Conservation (phyloP, 2,329 filamentous ascomycete species). For the Monosporascus cannonballus region DNA sequence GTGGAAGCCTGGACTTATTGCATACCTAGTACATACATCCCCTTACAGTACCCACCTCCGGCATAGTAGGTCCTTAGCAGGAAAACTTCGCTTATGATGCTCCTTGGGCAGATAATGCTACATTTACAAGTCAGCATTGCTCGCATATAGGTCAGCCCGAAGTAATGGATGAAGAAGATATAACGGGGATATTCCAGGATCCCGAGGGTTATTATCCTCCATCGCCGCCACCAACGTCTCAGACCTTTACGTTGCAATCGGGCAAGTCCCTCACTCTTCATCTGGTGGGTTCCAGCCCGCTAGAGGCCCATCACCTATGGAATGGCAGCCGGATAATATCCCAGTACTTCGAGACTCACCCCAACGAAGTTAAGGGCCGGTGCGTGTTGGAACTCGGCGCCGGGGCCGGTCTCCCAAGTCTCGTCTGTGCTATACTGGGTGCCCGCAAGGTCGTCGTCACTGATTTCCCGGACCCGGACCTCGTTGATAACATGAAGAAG, state of each 20-base stretch:
- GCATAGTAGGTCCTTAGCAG: background rate
- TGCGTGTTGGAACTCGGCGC: conserved; percentile 87
- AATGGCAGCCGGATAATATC: conserved; percentile 78
- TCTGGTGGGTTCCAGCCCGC: conserved; percentile 79
- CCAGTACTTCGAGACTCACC: conserved; percentile 67
- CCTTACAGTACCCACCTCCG: too few relatives aligned
- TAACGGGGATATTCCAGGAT: conserved; percentile 61
- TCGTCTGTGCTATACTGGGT: conserved; percentile 69
- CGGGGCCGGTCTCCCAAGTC: conserved; percentile 75
- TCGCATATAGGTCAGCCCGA: background rate
- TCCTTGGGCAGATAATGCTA: too few relatives aligned
- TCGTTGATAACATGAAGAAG: conserved; percentile 72
- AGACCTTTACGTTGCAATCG: conserved; percentile 62
- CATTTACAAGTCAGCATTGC: background rate
- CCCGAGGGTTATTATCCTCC: conserved; percentile 76
- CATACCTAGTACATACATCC: too few relatives aligned
- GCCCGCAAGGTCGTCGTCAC: conserved; percentile 71
- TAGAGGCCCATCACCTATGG: conserved; percentile 90
- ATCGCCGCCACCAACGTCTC: conserved; percentile 67
- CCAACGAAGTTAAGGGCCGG: conserved; percentile 56
- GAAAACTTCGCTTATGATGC: background rate
- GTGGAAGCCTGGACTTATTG: too few relatives aligned
- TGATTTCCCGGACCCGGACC: conserved; percentile 79
- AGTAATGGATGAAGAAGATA: conserved; percentile 15
- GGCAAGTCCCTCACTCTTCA: conserved; percentile 63